These are phyloP conservation scores for Salix viminalis DNA, from an alignment of 345 rosid genomes.

Conservation along the genomic window DNA sequence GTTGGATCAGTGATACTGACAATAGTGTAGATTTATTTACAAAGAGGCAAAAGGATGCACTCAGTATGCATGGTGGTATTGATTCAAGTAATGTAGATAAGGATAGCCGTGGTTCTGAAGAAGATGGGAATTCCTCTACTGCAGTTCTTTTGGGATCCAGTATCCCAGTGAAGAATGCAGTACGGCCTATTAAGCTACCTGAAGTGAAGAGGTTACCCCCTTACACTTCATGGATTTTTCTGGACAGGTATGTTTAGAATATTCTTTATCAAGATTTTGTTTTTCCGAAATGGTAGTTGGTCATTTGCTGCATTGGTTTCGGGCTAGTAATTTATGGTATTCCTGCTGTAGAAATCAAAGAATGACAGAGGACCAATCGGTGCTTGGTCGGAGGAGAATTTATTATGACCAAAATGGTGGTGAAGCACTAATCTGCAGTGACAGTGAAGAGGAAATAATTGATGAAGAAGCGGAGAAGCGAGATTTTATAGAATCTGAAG, in stretches of 20 bases:
- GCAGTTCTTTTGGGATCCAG: constrained; percentile 70
- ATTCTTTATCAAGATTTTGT: neutral
- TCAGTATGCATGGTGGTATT: constrained; percentile 55
- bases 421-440: constrained; percentile 99
- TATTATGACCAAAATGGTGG: constrained; percentile 96
- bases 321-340: neutral
- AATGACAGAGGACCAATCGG: constrained; percentile 99
- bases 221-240: constrained; percentile 92
- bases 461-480: constrained; percentile 84
- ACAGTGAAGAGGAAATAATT: constrained; percentile 85
- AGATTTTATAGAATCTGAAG: constrained; percentile 73
- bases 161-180: constrained; percentile 66
- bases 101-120: constrained; percentile 44
- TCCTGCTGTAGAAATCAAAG: constrained; percentile 77
- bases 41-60: constrained; percentile 72
- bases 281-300: neutral
- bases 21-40: constrained; percentile 54
- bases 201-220: constrained; percentile 82
- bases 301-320: neutral
- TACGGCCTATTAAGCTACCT: constrained; percentile 69
- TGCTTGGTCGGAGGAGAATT: constrained; percentile 93
- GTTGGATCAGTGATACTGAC: constrained; percentile 23
- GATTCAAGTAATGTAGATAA: constrained; percentile 51
- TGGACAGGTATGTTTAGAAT: constrained; percentile 63
- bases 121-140: constrained; percentile 52